Conservation (phyloP, 2,329 filamentous ascomycete species). For the Shiraia bambusicola region DNA sequence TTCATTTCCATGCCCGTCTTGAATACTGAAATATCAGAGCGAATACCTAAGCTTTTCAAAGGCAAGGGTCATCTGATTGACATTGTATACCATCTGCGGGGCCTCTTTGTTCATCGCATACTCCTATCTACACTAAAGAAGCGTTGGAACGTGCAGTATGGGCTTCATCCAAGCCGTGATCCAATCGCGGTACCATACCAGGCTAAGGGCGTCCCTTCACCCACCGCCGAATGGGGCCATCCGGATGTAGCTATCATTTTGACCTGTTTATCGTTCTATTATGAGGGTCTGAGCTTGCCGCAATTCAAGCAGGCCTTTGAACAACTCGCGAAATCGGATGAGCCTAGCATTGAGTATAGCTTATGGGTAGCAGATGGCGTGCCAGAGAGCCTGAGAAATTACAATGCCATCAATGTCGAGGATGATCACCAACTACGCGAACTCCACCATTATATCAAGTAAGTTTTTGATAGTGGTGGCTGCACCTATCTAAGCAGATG, state of each 20-base stretch:
- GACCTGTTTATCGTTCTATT: constrained; percentile 61
- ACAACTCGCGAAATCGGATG: constrained; percentile 56
- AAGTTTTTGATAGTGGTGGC: constrained; percentile 1
- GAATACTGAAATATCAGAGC: constrained; percentile 3
- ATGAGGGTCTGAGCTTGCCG: constrained; percentile 53
- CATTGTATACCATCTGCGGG: constrained; percentile 60
- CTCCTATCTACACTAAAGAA: constrained; percentile 62
- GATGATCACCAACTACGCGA: constrained; percentile 53
- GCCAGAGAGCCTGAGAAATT: constrained; percentile 53
- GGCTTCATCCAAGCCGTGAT: no score
- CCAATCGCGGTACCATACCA: constrained; percentile 65
- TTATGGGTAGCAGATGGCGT: constrained; percentile 51
- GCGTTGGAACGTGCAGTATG: constrained; percentile 56
- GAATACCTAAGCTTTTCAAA: constrained; percentile 32
- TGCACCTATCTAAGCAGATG: neutral
- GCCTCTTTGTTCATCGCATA: constrained; percentile 62
- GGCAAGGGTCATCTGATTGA: constrained; percentile 47
- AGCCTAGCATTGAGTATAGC: constrained; percentile 60
- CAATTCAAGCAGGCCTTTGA: constrained; percentile 57
- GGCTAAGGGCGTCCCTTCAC: constrained; percentile 65
- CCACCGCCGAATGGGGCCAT: constrained; percentile 68
- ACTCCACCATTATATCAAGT: constrained; percentile 38
- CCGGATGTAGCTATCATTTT: constrained; percentile 56
- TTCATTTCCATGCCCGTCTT: constrained; percentile 39
- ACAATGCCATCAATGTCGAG: constrained; percentile 61